Conservation (phyloP, 108 stramenopile species). For the Schizochytrium sp. region DNA sequence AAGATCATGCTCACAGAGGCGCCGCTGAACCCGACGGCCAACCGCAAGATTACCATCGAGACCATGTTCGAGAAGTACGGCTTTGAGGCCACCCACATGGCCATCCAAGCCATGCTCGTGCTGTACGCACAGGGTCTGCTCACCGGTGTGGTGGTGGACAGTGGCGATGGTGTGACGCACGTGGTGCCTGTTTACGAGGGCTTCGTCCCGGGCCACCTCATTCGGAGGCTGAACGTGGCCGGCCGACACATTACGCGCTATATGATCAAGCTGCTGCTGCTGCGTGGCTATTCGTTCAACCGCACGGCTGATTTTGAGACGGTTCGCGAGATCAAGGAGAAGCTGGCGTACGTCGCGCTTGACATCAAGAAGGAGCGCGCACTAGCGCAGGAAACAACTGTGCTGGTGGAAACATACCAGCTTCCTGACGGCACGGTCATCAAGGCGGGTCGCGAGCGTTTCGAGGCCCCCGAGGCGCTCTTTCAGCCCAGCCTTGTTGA, state of each 20-base stretch:
- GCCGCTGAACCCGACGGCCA: conserved; percentile 38
- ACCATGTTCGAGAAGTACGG: conserved; percentile 47
- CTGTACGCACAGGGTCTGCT: conserved; percentile 45
- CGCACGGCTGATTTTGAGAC: conserved; percentile 46
- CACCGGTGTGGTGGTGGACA: conserved; percentile 49
- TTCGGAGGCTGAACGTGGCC: conserved; percentile 42
- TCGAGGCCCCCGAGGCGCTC: conserved; percentile 59
- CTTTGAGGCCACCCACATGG: conserved; percentile 31
- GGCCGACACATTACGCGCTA: conserved; percentile 45
- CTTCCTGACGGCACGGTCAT: conserved; percentile 60
- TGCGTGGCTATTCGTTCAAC: conserved; percentile 50
- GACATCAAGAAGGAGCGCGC: conserved; percentile 49
- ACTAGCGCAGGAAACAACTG: conserved; percentile 58
- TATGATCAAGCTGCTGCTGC: conserved; percentile 42
- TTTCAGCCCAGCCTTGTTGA: conserved; percentile 57
- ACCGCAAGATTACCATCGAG: conserved; percentile 33
- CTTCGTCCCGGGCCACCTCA: conserved; percentile 41
- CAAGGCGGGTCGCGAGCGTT: conserved; percentile 57
- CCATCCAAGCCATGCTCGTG: conserved; percentile 48
- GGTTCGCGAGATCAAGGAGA: conserved; percentile 50
- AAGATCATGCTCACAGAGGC: conserved; percentile 49
- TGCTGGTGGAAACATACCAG: conserved; percentile 44
- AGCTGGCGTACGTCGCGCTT: conserved; percentile 41
- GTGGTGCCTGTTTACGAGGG: conserved; percentile 46
- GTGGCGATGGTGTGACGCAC: conserved; percentile 53